Base-by-base conservation (phyloP, 352 stramenopile genomes). In the Globisporangium carolinianum region DNA sequence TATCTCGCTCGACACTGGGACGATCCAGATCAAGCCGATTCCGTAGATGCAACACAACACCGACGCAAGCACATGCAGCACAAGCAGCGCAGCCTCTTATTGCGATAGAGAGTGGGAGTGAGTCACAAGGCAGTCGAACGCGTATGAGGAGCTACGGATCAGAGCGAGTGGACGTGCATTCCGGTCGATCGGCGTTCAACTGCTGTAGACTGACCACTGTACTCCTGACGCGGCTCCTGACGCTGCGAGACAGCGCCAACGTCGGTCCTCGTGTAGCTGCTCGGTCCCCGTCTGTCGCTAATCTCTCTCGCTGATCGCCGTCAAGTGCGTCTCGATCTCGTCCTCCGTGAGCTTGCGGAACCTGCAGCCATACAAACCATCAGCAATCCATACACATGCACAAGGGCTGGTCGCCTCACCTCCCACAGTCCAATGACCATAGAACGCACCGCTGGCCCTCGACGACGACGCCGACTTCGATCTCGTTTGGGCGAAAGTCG, bases 401-500 rank as follows among this genome's bases (percentile, higher is more conserved):
- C 41, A 38, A 6, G 95, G n/a, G 8, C 24, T 32, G 24, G 24
- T 32, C 24, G 24, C 24, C 24, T 32, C 24, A 32, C 24, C 24
- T 32, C 1, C 24, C 24, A 32, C 24, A 32, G 24, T 43, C 39
- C 39, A 43, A 43, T 5, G 11, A 43, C 39, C 7, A 43, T 43
- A 43, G 39, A 43, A 83, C 65, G 97, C 86, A 74, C 67, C 76
- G 69, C 62, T 91, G 64, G 66, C 73, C 77, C 56, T 84, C 61
- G 38, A 73, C 50, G 42, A 89, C 71, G 57, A 94, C 76, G 58
- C 85, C 86, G 45, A 94, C 80, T 69, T 95, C 86, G 53, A 99
- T 97, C 67, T 99, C 97, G 62, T 89, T 98, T 47, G 95, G 91
- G 66, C 95, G 92, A 80, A 99, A 99, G 76, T 99, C 97, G 60